These are phyloP conservation scores for Peronospora destructor DNA, from an alignment of 352 stramenopile genomes.

Conservation along the genomic window DNA sequence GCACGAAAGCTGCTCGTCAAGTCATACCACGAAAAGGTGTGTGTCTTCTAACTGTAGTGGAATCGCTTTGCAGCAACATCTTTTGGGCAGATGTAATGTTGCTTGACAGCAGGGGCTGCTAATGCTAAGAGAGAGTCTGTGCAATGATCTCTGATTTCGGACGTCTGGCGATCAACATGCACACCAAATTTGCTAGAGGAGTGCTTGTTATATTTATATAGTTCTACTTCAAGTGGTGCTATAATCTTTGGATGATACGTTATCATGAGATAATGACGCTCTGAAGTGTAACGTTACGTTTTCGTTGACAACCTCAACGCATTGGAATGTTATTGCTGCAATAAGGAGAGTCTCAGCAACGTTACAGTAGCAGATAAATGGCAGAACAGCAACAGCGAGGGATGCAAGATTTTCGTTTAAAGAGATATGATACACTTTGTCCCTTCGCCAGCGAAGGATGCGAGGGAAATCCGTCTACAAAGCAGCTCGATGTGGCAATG, in stretches of 20 bases:
- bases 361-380: constrained; percentile 7
- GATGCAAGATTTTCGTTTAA: constrained; percentile 8
- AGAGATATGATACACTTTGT: constrained; percentile 34
- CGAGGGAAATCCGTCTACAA: constrained; percentile 18
- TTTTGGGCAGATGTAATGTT: too few relatives aligned
- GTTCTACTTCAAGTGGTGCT: background rate
- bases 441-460: constrained; percentile 10
- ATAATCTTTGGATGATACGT: background rate
- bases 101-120: too few relatives aligned
- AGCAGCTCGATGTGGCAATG: constrained; percentile 21
- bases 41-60: too few relatives aligned
- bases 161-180: constrained; percentile 10
- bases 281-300: constrained; percentile 2
- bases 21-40: too few relatives aligned
- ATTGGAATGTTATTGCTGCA: constrained; percentile 3
- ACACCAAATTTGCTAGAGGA: background rate
- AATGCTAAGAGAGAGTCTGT: too few relatives aligned
- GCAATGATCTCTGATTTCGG: background rate
- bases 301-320: constrained; percentile 4
- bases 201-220: background rate
- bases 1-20: too few relatives aligned
- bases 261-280: background rate
- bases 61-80: too few relatives aligned
- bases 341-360: constrained; percentile 3
- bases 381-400: constrained; percentile 24